These are phyloP conservation scores for Wickerhamomyces queroliae DNA, from an alignment of 805 yeast genomes.

Conservation along the genomic window DNA sequence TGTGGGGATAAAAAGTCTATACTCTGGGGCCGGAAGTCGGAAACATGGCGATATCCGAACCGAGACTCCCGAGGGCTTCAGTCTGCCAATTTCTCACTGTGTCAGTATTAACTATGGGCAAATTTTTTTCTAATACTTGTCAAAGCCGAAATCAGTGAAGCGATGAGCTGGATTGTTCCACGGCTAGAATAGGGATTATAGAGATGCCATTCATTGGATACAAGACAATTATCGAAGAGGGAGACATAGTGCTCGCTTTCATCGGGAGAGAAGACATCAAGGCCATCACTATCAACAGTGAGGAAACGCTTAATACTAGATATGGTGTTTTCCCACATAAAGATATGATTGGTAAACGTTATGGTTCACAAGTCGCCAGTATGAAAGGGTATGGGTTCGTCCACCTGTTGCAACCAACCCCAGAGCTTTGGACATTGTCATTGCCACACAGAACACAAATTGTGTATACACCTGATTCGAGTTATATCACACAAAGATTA, in stretches of 20 bases:
- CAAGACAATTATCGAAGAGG: slow-evolving; percentile 70
- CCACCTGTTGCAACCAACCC: slow-evolving; percentile 84
- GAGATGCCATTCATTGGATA: slow-evolving; percentile 37
- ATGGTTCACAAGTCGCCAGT: slow-evolving; percentile 81
- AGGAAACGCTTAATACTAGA: slow-evolving; percentile 69
- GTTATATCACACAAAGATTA: slow-evolving; percentile 82
- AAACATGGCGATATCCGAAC: too few species aligned
- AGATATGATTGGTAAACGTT: slow-evolving; percentile 72
- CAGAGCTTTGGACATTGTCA: slow-evolving; percentile 95
- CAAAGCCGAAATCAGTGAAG: background rate
- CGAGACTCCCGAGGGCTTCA: background rate
- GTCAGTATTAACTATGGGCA: background rate
- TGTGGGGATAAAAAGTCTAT: background rate
- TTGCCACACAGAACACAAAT: slow-evolving; percentile 97
- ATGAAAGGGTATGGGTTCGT: slow-evolving; percentile 77
- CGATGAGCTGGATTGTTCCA: background rate
- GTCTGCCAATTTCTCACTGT: background rate
- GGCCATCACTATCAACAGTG: slow-evolving; percentile 58
- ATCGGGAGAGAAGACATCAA: slow-evolving; percentile 75
- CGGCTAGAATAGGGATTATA: background rate
- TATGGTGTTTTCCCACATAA: slow-evolving; percentile 88
- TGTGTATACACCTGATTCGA: slow-evolving; percentile 92
- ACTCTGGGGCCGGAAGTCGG: too few species aligned
- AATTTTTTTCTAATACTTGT: too few species aligned
- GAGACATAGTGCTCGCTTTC: slow-evolving; percentile 84